Percentiles rank a stretch among this genome's conserved stretches.
Conservation (phyloP, 2,329 filamentous ascomycete species). For the Colletotrichum paranaense region DNA sequence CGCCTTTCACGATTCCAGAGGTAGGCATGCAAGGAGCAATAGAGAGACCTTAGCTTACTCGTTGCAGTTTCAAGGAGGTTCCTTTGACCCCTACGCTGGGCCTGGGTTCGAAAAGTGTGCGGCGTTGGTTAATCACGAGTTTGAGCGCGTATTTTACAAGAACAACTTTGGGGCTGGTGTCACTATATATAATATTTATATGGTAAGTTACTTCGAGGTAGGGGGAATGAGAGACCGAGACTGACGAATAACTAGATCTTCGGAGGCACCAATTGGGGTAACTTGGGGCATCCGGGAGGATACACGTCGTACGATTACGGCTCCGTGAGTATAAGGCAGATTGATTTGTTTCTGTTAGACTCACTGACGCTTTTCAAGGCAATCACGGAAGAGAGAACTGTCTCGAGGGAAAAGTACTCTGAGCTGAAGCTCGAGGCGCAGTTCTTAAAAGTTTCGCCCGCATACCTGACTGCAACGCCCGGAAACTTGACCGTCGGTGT, state of each 20-base stretch:
- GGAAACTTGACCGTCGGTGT: conserved; percentile 61
- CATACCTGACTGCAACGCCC: conserved; percentile 71
- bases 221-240: neutral
- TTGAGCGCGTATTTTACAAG: conserved; percentile 84
- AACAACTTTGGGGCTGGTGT: conserved; percentile 75
- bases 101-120: conserved; percentile 75
- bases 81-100: conserved; percentile 82
- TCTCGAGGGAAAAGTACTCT: conserved; percentile 81
- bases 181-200: conserved; percentile 79
- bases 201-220: conserved; percentile 61
- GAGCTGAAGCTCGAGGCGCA: conserved; percentile 82
- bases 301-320: conserved; percentile 70
- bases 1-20: conserved; percentile 72
- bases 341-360: too few species aligned
- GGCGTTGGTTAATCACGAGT: conserved; percentile 76
- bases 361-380: conserved; percentile 41
- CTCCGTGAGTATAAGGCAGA: conserved; percentile 41
- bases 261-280: conserved; percentile 88
- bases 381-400: conserved; percentile 76
- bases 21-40: conserved; percentile 40
- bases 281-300: conserved; percentile 75
- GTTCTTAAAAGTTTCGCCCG: conserved; percentile 78
- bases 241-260: conserved; percentile 55
- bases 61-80: conserved; percentile 73
- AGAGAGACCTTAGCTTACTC: neutral